phyloP scores from a whole-genome alignment of 1,139 yeast genomes.

The Blastobotrys proliferans region DNA sequence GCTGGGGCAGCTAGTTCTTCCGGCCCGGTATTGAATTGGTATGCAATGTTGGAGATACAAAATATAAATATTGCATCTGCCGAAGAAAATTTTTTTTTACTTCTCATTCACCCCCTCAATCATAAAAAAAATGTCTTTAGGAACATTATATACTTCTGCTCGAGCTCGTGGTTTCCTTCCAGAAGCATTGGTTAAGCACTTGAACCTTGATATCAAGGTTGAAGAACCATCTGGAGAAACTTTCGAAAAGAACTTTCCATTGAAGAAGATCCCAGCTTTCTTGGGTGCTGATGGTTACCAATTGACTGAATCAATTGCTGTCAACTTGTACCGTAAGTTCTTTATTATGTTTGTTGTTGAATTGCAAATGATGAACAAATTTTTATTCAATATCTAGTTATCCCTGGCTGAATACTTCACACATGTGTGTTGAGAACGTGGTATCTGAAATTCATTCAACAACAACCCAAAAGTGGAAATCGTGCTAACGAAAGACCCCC shows the following conservation, averaged over 20 bases:
- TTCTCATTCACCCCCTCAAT: slow-evolving; percentile 1
- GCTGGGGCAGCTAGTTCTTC: no score
- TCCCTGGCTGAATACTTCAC: slow-evolving; percentile 77
- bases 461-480: neutral
- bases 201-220: slow-evolving; percentile 65
- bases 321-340: slow-evolving; percentile 44
- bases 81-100: slow-evolving; percentile 6
- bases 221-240: slow-evolving; percentile 43
- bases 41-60: neutral
- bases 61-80: neutral
- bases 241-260: slow-evolving; percentile 63
- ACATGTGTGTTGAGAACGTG: slow-evolving; percentile 59
- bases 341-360: neutral
- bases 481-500: neutral
- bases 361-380: slow-evolving; percentile 50
- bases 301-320: slow-evolving; percentile 75
- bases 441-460: slow-evolving; percentile 14
- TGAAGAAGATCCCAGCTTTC: slow-evolving; percentile 72
- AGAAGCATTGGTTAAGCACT: slow-evolving; percentile 62
- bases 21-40: neutral
- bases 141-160: slow-evolving; percentile 30
- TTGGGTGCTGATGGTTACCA: slow-evolving; percentile 75
- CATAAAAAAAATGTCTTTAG: slow-evolving; percentile 29
- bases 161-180: slow-evolving; percentile 43
- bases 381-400: slow-evolving; percentile 55